Base-by-base conservation (phyloP, 169 alveolate genomes). In the Plasmodium ovale region DNA sequence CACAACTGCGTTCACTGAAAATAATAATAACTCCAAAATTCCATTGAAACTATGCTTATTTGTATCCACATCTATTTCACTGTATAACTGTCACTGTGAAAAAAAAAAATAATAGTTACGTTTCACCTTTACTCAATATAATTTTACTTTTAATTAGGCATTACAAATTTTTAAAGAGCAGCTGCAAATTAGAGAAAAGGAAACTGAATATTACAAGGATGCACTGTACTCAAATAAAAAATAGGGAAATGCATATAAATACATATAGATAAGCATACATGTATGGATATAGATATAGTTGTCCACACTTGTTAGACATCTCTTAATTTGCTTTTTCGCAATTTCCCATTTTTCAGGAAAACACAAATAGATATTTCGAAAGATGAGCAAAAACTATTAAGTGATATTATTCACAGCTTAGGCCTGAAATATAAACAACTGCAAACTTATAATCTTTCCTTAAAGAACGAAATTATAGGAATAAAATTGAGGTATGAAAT, bases 161-260 rank as follows among this genome's bases (percentile, higher is more conserved):
- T 67, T 79, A 35, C 89, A 79, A 79, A 79, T 79, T 19, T 79
- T 79, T 64, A 79, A 79, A 44, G 89, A 79, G 19, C 89, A 79
- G 44, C 23, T 79, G 27, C 89, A 79, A 79, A 79, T 79, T 79
- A 79, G 89, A 31, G 89, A 79, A 64, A 79, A 79, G 89, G 89
- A 79, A 79, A 79, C 82, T 54, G 89, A 79, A 79, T 79, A 79
- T 42, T 79, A 79, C 65, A 79, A 65, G 60, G 82, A 79, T 31
- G 71, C 89, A 64, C 56, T 79, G 89, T 79, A 79, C 39, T 58
- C 62, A 37, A 42, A 4, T 25, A 67, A 14, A 49, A 59, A 74
- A 49, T 33, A 74, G 29, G 33, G 12, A 21, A 71, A 21, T 27
- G 0, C 12, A 60, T 23, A 14, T 23, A 60, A 3, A 60, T 53